Base-by-base conservation (phyloP, 495 filamentous ascomycete species). In the Penicillium daleae region DNA sequence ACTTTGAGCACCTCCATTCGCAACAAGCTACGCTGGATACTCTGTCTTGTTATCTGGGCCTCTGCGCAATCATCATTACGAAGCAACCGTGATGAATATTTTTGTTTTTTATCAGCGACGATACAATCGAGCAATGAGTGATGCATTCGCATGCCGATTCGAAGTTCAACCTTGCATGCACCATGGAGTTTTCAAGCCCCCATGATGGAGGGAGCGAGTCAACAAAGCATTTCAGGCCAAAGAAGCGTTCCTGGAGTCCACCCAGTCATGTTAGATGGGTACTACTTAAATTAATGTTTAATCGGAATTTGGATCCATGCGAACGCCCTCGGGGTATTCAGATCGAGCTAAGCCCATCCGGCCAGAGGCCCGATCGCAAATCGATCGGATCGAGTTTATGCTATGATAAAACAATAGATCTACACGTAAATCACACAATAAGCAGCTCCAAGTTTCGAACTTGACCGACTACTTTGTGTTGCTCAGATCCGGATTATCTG, bases 401-500 rank as follows among this genome's bases (percentile, higher is more conserved):
- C 49, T 10, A 52, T 52, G 49, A 52, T 52, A 27, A 12, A 27
- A 29, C 19, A 10, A 13, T 19, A 52, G 49, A 27, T 27, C 29
- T 32, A n/a, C 49, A 52, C 22, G 26, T 29, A 7, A 3, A 52
- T 19, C 26, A n/a, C 8, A 8, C 10, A n/a, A 4, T 35, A 32
- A 6, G 3, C 6, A 15, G 31, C 51, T 35, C n/a, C 10, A 13
- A 51, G 13, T 27, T 50, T 12, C 26, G 22, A 48, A 49, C 7
- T 27, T 26, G 29, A 42, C 26, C 26, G 29, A 10, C 2, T 10
- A 26, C 26, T 22, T 21, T 31, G 35, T 32, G 21, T 10, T 59
- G 50, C 59, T 35, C 56, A 52, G 56, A 65, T 67, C 63, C 64
- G 53, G 67, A 67, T 68, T 53, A 62, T 66, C 63, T 66, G 57